phyloP scores from a whole-genome alignment of 176 grass and related monocot genomes.

The Oryza coarctata region DNA sequence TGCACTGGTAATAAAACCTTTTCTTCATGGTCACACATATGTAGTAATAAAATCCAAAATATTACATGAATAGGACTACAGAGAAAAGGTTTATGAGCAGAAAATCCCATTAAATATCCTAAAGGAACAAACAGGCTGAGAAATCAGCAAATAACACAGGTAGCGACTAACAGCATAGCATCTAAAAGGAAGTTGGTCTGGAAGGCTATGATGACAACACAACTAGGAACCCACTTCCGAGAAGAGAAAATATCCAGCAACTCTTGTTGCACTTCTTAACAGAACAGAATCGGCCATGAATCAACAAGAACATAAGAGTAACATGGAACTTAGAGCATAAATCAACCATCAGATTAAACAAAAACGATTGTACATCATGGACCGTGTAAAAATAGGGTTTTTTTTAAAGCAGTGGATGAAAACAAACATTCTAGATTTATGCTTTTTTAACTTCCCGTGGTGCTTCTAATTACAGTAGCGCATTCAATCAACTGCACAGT shows the following conservation, averaged over 20 bases:
- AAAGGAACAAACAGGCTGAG: constrained; percentile 1
- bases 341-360: background rate
- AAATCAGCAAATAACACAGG: background rate
- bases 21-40: background rate
- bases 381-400: background rate
- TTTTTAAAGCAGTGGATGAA: background rate
- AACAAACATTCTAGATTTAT: background rate
- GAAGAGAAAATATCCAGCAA: background rate
- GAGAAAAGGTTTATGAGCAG: background rate
- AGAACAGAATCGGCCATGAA: background rate
- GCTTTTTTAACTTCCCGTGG: background rate
- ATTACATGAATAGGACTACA: background rate
- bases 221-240: background rate
- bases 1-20: constrained; percentile 4
- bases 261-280: background rate
- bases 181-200: constrained; percentile 1
- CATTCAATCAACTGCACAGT: background rate
- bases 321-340: background rate
- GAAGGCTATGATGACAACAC: background rate
- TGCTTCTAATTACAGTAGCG: background rate
- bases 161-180: background rate
- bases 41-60: background rate
- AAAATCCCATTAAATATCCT: background rate
- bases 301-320: background rate
- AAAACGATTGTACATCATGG: constrained; percentile 5